phyloP scores from a whole-genome alignment of 352 stramenopile species.

The Phytopythium montanum region DNA sequence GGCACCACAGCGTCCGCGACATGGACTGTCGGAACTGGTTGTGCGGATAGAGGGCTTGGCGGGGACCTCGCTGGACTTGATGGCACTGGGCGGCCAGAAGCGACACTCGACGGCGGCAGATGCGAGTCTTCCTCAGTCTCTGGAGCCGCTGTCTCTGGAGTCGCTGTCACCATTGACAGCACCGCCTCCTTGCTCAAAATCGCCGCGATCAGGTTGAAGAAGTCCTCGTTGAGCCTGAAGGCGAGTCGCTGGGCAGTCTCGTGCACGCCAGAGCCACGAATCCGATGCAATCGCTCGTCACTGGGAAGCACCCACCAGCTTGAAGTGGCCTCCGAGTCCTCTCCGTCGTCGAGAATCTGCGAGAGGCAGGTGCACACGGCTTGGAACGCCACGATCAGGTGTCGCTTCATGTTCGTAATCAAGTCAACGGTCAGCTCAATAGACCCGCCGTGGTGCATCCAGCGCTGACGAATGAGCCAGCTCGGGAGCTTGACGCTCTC shows the following conservation, averaged over 20 bases:
- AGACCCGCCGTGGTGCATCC: slow-evolving; percentile 20
- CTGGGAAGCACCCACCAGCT: slow-evolving; percentile 31
- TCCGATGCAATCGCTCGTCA: slow-evolving; percentile 23
- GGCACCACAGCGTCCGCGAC: not conserved
- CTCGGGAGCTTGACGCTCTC: slow-evolving; percentile 39
- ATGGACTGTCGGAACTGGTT: not conserved
- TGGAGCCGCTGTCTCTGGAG: not conserved
- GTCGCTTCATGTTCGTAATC: slow-evolving; percentile 34
- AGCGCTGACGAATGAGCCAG: slow-evolving; percentile 39
- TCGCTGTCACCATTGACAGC: slow-evolving; percentile 16
- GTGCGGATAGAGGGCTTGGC: not conserved
- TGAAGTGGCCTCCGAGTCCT: not conserved
- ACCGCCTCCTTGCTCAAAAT: slow-evolving; percentile 33
- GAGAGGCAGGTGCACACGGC: slow-evolving; percentile 29
- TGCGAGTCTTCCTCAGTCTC: not conserved
- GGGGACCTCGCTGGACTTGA: not conserved
- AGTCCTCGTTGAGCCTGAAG: slow-evolving; percentile 24
- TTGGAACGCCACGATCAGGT: slow-evolving; percentile 30
- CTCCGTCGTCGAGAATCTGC: slow-evolving; percentile 19
- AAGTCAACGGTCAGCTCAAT: slow-evolving; percentile 26
- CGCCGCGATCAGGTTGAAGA: slow-evolving; percentile 19
- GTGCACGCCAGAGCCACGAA: slow-evolving; percentile 27
- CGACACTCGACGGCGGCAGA: not conserved
- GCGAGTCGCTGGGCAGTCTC: slow-evolving; percentile 30
- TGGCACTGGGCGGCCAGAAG: not conserved